Conservation (phyloP, 1,139 yeast species). For the Candida neerlandica region DNA sequence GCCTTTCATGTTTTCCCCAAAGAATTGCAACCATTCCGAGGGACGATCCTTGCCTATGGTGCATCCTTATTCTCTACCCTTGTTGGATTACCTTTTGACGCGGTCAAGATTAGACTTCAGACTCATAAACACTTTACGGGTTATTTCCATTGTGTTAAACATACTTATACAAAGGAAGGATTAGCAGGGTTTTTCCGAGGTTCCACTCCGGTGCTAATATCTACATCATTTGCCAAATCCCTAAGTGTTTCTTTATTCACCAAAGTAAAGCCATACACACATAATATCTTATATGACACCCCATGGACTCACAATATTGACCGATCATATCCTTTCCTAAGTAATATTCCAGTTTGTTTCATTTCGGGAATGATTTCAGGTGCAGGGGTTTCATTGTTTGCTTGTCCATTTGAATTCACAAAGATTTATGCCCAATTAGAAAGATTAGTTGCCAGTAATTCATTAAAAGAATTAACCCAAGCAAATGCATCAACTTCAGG, state of each 20-base stretch:
- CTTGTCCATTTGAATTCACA: conserved; percentile 86
- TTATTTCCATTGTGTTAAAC: conserved; percentile 58
- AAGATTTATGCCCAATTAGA: conserved; percentile 79
- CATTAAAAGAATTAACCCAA: conserved; percentile 18
- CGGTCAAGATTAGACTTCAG: conserved; percentile 83
- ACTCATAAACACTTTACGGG: conserved; percentile 63
- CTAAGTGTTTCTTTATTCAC: conserved; percentile 70
- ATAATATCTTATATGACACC: conserved; percentile 27
- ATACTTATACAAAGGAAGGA: conserved; percentile 67
- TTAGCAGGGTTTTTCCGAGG: conserved; percentile 76
- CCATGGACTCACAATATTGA: conserved; percentile 13
- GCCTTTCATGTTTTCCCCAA: conserved; percentile 55
- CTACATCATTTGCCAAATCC: conserved; percentile 68
- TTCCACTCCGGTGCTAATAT: conserved; percentile 67
- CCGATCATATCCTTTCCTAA: conserved; percentile 41
- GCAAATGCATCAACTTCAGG: conserved; percentile 6
- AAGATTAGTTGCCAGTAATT: conserved; percentile 41
- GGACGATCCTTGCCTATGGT: conserved; percentile 61
- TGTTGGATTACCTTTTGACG: conserved; percentile 83
- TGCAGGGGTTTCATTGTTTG: conserved; percentile 61
- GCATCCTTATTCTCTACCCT: conserved; percentile 70
- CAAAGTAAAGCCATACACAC: conserved; percentile 52
- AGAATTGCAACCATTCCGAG: conserved; percentile 54
- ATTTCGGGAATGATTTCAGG: conserved; percentile 72
- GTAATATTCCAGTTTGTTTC: conserved; percentile 68